Percentiles rank a stretch among this genome's conserved stretches.
Conservation (phyloP, 2,329 filamentous ascomycete species). For the Aspergillus flavus region DNA sequence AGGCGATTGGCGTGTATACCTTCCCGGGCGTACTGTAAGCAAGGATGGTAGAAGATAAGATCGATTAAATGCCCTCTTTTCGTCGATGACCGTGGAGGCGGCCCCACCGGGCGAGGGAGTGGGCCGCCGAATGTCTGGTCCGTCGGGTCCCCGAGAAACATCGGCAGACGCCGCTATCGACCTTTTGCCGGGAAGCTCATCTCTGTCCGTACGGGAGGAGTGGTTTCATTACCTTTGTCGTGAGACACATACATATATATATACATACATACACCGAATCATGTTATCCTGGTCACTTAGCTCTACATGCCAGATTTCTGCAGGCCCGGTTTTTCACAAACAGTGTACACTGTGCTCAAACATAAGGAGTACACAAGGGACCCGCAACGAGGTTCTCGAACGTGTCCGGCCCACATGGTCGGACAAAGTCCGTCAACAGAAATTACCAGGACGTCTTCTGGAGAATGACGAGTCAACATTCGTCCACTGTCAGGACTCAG, state of each 20-base stretch:
- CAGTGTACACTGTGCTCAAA: not conserved
- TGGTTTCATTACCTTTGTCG: not conserved
- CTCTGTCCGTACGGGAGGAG: not conserved
- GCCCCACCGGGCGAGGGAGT: not conserved
- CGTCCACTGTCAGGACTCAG: not conserved
- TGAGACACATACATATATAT: not conserved
- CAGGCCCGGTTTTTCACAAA: too few relatives aligned
- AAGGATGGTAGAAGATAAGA: not conserved
- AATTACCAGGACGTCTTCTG: conserved; percentile 6
- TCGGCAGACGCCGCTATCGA: not conserved
- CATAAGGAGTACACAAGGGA: not conserved
- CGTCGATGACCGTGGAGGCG: not conserved
- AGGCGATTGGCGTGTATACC: not conserved
- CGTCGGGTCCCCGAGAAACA: not conserved
- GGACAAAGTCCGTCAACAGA: conserved; percentile 1
- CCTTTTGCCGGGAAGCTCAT: too few relatives aligned
- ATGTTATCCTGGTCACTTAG: not conserved
- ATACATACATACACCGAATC: not conserved
- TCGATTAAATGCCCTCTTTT: not conserved
- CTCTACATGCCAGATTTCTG: too few relatives aligned
- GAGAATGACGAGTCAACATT: not conserved
- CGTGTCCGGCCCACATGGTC: conserved; percentile 9
- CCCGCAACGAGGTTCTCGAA: conserved; percentile 11
- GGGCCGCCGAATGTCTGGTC: not conserved
- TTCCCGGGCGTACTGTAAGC: not conserved